A percentile compares a stretch with the other conserved stretches of the same genome.
These are phyloP conservation scores for Curvularia sp. DNA, from an alignment of 2,329 filamentous ascomycete species.

Conservation along the genomic window DNA sequence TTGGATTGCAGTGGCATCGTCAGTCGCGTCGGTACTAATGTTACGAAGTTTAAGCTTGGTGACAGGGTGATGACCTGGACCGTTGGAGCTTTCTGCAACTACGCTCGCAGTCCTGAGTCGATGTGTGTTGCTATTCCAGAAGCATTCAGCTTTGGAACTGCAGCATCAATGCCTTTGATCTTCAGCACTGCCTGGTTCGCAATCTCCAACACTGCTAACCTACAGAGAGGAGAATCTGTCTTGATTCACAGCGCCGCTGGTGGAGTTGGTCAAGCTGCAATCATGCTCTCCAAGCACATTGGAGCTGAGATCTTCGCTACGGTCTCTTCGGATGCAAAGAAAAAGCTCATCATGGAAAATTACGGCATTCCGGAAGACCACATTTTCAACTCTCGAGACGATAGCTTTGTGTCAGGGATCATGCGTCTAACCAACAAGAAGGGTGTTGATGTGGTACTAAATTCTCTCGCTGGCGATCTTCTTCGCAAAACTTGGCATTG, in stretches of 20 bases:
- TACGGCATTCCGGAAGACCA: slow-evolving; percentile 38
- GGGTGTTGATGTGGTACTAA: slow-evolving; percentile 45
- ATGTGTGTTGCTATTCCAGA: slow-evolving; percentile 11
- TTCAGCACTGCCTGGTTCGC: slow-evolving; percentile 28
- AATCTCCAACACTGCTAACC: slow-evolving; percentile 29
- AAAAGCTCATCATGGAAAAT: slow-evolving; percentile 17
- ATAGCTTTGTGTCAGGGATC: slow-evolving; percentile 36
- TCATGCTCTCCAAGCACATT: slow-evolving; percentile 25
- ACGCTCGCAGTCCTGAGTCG: slow-evolving; percentile 12
- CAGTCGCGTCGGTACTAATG: slow-evolving; percentile 14
- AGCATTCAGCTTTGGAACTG: slow-evolving; percentile 18
- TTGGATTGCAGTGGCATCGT: slow-evolving; percentile 26
- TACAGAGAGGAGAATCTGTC: slow-evolving; percentile 39
- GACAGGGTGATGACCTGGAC: slow-evolving; percentile 18
- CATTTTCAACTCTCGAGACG: slow-evolving; percentile 43
- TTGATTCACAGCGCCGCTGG: slow-evolving; percentile 38
- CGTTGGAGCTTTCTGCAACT: slow-evolving; percentile 15
- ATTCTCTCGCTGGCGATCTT: slow-evolving; percentile 33
- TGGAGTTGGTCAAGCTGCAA: slow-evolving; percentile 33
- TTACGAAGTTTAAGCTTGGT: slow-evolving; percentile 8
- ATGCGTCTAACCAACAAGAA: slow-evolving; percentile 28
- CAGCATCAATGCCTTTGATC: slow-evolving; percentile 18
- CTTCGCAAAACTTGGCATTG: slow-evolving; percentile 31
- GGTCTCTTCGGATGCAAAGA: slow-evolving; percentile 21
- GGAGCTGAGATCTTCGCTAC: slow-evolving; percentile 31